A percentile compares a stretch with the other conserved stretches of the same genome.
Evolutionary conservation across 2,329 filamentous ascomycete species (phyloP).

Genomic region (Stemphylium beticola): DNA sequence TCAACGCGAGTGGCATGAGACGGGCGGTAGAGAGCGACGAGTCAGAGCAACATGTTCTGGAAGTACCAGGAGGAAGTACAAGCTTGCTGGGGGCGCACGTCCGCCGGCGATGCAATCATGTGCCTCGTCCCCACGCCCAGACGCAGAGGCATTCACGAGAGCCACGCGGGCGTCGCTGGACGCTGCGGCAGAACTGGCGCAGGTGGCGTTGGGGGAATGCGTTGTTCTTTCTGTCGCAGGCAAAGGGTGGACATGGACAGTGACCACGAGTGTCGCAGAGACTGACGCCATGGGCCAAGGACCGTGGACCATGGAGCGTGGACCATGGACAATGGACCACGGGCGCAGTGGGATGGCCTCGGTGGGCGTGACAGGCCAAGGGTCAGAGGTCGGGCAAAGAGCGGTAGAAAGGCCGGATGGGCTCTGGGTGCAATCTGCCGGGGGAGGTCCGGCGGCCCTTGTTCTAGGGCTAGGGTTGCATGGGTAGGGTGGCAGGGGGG

Average conservation of each 20-base stretch:
- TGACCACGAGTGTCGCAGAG: slow-evolving; percentile 14
- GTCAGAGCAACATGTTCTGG: slow-evolving; percentile 44
- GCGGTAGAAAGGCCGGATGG: slow-evolving; percentile 20
- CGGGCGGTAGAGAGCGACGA: slow-evolving; percentile 26
- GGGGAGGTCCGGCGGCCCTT: slow-evolving; percentile 25
- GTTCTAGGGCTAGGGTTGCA: slow-evolving; percentile 17
- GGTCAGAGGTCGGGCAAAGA: slow-evolving; percentile 6
- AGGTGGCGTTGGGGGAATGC: slow-evolving; percentile 14
- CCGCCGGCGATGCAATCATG: slow-evolving; percentile 33
- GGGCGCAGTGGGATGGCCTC: not conserved
- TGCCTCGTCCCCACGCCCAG: slow-evolving; percentile 45
- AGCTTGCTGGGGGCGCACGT: slow-evolving; percentile 29
- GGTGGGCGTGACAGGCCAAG: not conserved
- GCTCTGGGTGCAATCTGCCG: slow-evolving; percentile 30
- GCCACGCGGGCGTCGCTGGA: slow-evolving; percentile 31
- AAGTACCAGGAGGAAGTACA: slow-evolving; percentile 29
- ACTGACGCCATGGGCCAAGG: slow-evolving; percentile 3
- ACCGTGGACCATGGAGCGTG: too few species aligned
- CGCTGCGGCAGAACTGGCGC: slow-evolving; percentile 15
- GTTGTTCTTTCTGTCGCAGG: slow-evolving; percentile 1
- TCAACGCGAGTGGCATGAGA: slow-evolving; percentile 11
- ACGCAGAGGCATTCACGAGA: slow-evolving; percentile 24
- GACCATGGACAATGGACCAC: too few species aligned
- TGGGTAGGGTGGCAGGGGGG: slow-evolving; percentile 17
- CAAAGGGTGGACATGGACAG: not conserved